Evolutionary conservation across 768 basidiomycete species (phyloP).

Genomic region (Pisolithus albus): DNA sequence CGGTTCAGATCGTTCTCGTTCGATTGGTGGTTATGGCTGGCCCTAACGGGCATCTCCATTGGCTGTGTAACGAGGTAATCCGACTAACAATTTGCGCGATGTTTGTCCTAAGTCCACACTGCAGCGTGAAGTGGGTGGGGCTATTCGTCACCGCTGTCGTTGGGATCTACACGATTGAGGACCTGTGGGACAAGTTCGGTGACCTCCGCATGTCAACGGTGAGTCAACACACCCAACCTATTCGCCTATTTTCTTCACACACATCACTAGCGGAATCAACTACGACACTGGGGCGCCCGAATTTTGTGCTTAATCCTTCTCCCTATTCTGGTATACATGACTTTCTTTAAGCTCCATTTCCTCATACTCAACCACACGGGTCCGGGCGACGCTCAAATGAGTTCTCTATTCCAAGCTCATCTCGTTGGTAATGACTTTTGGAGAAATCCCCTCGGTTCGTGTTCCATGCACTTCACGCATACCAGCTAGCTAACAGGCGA

Average conservation of each 20-base stretch:
- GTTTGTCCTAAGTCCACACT: background rate
- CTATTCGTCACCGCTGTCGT: conserved; percentile 93
- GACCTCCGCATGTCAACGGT: conserved; percentile 89
- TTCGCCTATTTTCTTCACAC: conserved; percentile 7
- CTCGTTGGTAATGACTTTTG: conserved; percentile 90
- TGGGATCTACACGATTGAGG: conserved; percentile 94
- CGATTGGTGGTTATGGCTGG: conserved; percentile 97
- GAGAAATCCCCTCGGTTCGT: conserved; percentile 77
- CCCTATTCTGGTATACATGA: conserved; percentile 89
- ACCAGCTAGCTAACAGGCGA: background rate
- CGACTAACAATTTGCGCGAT: conserved; percentile 1
- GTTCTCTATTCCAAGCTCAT: conserved; percentile 96
- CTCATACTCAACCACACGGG: conserved; percentile 89
- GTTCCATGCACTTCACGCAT: background rate
- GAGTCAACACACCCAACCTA: conserved; percentile 26
- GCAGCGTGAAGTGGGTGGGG: conserved; percentile 92
- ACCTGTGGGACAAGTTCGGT: conserved; percentile 98
- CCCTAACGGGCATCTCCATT: conserved; percentile 90
- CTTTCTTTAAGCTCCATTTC: conserved; percentile 95
- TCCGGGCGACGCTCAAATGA: conserved; percentile 98
- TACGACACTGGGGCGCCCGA: conserved; percentile 86
- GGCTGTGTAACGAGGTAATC: conserved; percentile 85
- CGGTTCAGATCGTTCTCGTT: conserved; percentile 73
- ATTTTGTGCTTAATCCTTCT: conserved; percentile 80
- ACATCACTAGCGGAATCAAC: conserved; percentile 65